These are phyloP conservation scores for Saturnispora silvae DNA, from an alignment of 805 yeast species.

Conservation along the genomic window DNA sequence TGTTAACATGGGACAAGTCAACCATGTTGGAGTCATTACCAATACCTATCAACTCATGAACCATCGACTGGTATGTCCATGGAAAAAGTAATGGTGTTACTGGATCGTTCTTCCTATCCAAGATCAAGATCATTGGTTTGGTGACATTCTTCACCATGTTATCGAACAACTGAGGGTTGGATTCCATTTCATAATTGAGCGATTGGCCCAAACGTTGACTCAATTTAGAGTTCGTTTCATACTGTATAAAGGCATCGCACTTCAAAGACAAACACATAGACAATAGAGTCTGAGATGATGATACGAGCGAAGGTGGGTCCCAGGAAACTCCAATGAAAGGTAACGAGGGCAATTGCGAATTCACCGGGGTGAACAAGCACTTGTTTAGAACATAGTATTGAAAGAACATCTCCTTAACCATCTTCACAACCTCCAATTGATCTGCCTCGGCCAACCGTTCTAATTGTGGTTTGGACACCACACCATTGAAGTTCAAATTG, in stretches of 20 bases:
- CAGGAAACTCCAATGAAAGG: constrained; percentile 27
- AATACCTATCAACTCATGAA: constrained; percentile 83
- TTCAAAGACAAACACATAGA: constrained; percentile 64
- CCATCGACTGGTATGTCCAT: constrained; percentile 98
- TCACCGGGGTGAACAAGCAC: constrained; percentile 39
- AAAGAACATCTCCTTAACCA: constrained; percentile 74
- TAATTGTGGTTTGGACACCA: constrained; percentile 61
- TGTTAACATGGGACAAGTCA: constrained; percentile 46
- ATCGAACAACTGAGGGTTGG: constrained; percentile 57
- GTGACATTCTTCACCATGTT: constrained; percentile 47
- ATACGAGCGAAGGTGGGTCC: constrained; percentile 35
- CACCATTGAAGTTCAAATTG: constrained; percentile 68
- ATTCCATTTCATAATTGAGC: constrained; percentile 42
- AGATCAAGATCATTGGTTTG: constrained; percentile 60
- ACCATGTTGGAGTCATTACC: constrained; percentile 56
- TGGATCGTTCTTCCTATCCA: constrained; percentile 87
- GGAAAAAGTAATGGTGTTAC: constrained; percentile 86
- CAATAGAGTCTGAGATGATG: constrained; percentile 32
- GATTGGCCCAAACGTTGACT: constrained; percentile 63
- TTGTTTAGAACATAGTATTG: constrained; percentile 70
- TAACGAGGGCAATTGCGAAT: constrained; percentile 16
- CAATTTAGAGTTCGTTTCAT: constrained; percentile 57
- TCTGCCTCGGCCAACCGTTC: constrained; percentile 89
- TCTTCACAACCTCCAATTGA: constrained; percentile 66
- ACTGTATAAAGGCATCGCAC: constrained; percentile 68